Percentiles rank a stretch among this genome's conserved stretches.
These are phyloP conservation scores for Solanum aculeatissimum DNA, from an alignment of 305 asterid species.

Conservation along the genomic window DNA sequence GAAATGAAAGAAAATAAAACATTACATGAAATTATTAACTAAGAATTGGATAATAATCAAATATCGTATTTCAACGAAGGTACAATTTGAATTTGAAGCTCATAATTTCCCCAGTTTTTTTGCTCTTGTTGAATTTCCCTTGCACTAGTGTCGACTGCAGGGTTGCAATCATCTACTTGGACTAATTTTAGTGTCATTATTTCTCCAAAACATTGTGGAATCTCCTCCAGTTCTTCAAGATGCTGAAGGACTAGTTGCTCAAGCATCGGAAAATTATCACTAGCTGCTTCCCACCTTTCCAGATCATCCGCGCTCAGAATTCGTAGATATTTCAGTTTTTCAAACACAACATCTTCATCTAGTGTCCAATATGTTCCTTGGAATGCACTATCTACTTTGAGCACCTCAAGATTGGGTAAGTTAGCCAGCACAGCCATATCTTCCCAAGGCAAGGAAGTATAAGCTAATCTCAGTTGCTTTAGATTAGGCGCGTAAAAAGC, in stretches of 20 bases:
- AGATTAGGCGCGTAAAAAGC: background rate
- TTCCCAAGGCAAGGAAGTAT: background rate
- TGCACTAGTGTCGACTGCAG: conserved; percentile 1
- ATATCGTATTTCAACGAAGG: too few species aligned
- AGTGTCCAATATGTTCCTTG: background rate
- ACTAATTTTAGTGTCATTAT: conserved; percentile 8
- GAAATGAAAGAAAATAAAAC: too few species aligned
- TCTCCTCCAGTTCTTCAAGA: background rate
- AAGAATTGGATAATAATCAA: too few species aligned
- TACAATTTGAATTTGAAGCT: background rate
- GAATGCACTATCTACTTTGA: background rate
- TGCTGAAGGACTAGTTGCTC: conserved; percentile 5
- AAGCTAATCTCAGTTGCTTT: background rate
- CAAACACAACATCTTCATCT: background rate
- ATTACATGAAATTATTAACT: too few species aligned
- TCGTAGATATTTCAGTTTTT: background rate
- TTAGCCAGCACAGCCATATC: conserved; percentile 7
- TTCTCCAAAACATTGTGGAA: conserved; percentile 15
- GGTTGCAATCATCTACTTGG: background rate
- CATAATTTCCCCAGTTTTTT: conserved; percentile 5
- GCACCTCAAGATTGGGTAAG: conserved; percentile 21
- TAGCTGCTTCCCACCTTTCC: conserved; percentile 4
- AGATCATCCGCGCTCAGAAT: background rate
- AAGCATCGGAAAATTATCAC: background rate
- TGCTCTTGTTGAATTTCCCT: conserved; percentile 12